A percentile compares a stretch with the other conserved stretches of the same genome.
phyloP scores from a whole-genome alignment of 306 rosid genomes.

The Lathyrus aphaca region DNA sequence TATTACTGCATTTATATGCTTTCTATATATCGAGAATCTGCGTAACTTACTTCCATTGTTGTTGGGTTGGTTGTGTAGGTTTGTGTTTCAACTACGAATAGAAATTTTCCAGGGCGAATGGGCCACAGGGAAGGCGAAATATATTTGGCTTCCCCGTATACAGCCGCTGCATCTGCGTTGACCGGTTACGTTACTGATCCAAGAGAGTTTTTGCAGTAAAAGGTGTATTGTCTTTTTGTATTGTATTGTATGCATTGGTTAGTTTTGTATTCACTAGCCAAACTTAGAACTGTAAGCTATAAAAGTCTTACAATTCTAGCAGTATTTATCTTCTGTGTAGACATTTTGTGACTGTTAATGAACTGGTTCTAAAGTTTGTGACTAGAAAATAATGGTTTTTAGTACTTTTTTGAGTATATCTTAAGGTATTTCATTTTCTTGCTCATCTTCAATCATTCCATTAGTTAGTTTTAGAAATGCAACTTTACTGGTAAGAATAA shows the following conservation, averaged over 20 bases:
- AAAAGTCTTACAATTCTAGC: background rate
- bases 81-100: slow-evolving; percentile 70
- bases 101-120: slow-evolving; percentile 97
- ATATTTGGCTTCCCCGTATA: slow-evolving; percentile 90
- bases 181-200: slow-evolving; percentile 95
- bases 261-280: slow-evolving; percentile 37
- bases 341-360: slow-evolving; percentile 14
- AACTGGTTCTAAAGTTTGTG: slow-evolving; percentile 15
- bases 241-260: slow-evolving; percentile 12
- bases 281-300: slow-evolving; percentile 12
- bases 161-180: slow-evolving; percentile 98
- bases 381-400: background rate
- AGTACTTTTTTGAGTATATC: background rate
- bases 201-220: slow-evolving; percentile 87
- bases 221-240: background rate
- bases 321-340: background rate
- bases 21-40: slow-evolving; percentile 9
- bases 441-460: background rate
- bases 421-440: background rate
- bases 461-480: too few relatives aligned
- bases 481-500: too few relatives aligned
- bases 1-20: slow-evolving; percentile 26
- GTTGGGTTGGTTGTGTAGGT: slow-evolving; percentile 59
- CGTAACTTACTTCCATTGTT: slow-evolving; percentile 9
- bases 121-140: slow-evolving; percentile 95